Conservation (phyloP, 1,284 basidiomycete species). For the Cutaneotrichosporon sp. region DNA sequence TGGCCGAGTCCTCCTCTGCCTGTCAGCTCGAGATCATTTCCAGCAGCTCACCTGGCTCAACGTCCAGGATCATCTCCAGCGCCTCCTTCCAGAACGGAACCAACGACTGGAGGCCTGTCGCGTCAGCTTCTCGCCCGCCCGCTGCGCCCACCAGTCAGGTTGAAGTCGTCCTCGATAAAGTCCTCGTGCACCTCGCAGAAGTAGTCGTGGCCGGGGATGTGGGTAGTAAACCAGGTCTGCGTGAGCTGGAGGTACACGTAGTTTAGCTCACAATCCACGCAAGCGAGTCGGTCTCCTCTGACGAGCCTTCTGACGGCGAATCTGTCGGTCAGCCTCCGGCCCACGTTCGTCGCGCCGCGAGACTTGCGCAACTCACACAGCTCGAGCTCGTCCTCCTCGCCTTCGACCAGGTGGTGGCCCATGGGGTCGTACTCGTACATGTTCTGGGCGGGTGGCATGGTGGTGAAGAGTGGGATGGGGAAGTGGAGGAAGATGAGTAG, state of each 20-base stretch:
- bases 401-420: slow-evolving; percentile 44
- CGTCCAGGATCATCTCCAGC: slow-evolving; percentile 99
- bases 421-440: slow-evolving; percentile 15
- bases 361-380: slow-evolving; percentile 31
- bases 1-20: slow-evolving; percentile 82
- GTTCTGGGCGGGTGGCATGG: slow-evolving; percentile 27
- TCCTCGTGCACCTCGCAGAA: slow-evolving; percentile 98
- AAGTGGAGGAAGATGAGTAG: not conserved
- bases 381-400: slow-evolving; percentile 43
- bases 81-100: slow-evolving; percentile 99
- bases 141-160: slow-evolving; percentile 66
- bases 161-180: slow-evolving; percentile 99
- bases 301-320: slow-evolving; percentile 51
- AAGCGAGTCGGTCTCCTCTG: slow-evolving; percentile 51
- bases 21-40: slow-evolving; percentile 7
- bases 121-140: not conserved
- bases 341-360: not conserved
- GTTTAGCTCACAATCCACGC: slow-evolving; percentile 53
- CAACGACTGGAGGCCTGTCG: slow-evolving; percentile 78
- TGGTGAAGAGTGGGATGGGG: not conserved
- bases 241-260: not conserved
- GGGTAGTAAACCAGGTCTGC: slow-evolving; percentile 84
- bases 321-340: slow-evolving; percentile 30
- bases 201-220: slow-evolving; percentile 94
- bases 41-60: slow-evolving; percentile 83